Base-by-base conservation (phyloP, 495 filamentous ascomycete genomes). In the Penicillium tannophilum region DNA sequence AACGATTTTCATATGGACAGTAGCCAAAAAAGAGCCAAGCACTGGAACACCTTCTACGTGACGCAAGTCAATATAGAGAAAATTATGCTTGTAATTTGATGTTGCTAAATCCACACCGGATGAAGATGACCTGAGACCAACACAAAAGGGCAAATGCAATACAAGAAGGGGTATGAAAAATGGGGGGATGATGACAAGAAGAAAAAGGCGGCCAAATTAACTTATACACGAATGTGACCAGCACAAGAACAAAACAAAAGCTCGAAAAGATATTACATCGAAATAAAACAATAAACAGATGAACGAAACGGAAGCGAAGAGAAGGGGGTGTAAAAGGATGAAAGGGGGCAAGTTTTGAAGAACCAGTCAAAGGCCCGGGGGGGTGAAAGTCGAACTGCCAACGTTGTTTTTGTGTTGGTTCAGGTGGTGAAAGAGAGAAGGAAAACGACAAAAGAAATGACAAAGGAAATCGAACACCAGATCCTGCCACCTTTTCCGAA, bases 221-320 rank as follows among this genome's bases (percentile, higher is more conserved):
- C 62, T 62, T 70, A 68, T 66, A 70, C 70, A 71, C 55, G 59
- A 61, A 68, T 73, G 71, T 73, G 71, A 64, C 65, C 70, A 66
- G 70, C 70, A 73, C 66, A 67, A 51, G 44, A 58, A 60, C 55
- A 52, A 54, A 30, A 39, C 14, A 46, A 56, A 60, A 45, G 43
- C 12, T 26, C n/a, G 16, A 59, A 62, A 61, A 58, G 51, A 57
- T 66, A 70, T 70, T 70, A 70, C 65, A 70, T 70, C 57, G 47
- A 62, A 61, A 61, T 61, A 63, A 55, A 39, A 14, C n/a, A 12
- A 17, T 58, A 54, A 67, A 61, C 43, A 26, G 56, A 41, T 19
- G 54, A 53, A 53, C 42, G 24, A 35, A 33, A 33, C 16, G 51
- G 46, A 48, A 16, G 20, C 48, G 28, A 45, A 66, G 47, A 35